phyloP scores from a whole-genome alignment of 208 protist species.

The Willaertia magna region DNA sequence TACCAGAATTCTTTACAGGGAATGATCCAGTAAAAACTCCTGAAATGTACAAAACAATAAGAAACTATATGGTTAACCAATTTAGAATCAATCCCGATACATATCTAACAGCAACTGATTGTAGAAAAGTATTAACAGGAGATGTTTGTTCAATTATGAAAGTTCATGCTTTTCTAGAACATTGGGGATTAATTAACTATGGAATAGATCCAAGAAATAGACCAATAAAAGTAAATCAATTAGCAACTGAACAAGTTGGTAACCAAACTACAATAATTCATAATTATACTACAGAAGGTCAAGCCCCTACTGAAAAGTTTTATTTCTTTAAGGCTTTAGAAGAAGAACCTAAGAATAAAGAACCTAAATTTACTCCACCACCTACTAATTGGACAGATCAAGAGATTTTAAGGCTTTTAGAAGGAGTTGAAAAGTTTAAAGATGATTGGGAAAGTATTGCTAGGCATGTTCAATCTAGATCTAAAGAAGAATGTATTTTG shows the following conservation, averaged over 20 bases:
- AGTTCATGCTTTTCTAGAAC: constrained; percentile 4
- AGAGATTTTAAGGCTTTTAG: constrained; percentile 4
- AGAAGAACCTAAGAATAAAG: not conserved
- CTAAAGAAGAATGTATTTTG: constrained; percentile 9
- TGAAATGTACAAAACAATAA: not conserved
- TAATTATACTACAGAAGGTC: not conserved
- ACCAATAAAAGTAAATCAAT: not conserved
- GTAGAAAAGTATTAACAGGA: not conserved
- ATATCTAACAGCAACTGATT: not conserved
- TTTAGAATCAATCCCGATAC: not conserved
- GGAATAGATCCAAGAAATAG: not conserved
- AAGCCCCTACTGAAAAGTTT: not conserved
- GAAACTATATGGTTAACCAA: not conserved
- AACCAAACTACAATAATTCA: not conserved
- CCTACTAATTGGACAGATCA: not conserved
- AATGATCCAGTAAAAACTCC: not conserved
- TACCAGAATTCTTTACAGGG: constrained; percentile 11
- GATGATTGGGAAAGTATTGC: constrained; percentile 9
- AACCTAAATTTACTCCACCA: not conserved
- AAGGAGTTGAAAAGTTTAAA: not conserved
- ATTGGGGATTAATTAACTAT: constrained; percentile 19
- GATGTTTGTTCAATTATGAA: not conserved
- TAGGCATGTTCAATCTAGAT: not conserved
- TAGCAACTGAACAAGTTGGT: not conserved
- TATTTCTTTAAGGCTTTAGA: not conserved